Conservation (phyloP, 164 flowering plant species). For the Chimonanthus salicifolius region DNA sequence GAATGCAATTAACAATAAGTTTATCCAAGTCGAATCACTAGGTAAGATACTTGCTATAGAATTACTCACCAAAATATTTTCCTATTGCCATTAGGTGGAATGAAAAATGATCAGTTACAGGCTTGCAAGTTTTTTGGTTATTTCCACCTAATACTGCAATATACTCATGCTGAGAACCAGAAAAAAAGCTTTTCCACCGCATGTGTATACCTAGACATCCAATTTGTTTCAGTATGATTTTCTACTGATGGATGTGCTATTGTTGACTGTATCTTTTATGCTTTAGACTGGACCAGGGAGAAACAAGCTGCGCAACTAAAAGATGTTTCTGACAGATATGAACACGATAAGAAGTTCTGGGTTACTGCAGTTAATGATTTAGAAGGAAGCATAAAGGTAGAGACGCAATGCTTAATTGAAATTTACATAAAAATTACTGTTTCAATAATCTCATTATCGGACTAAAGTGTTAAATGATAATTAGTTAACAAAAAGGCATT, state of each 20-base stretch:
- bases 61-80: no score
- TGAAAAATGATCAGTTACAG: background rate
- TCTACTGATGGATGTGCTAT: background rate
- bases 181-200: no score
- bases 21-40: constrained; percentile 38
- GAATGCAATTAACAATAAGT: constrained; percentile 59
- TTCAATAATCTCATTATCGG: background rate
- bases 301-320: constrained; percentile 49
- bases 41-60: constrained; percentile 34
- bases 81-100: background rate
- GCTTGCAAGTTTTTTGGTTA: background rate
- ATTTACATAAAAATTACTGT: no score
- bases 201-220: background rate
- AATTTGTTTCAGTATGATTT: background rate
- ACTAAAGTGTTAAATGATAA: background rate
- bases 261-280: background rate
- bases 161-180: no score
- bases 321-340: constrained; percentile 49
- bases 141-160: background rate
- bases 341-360: constrained; percentile 56
- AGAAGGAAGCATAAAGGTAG: constrained; percentile 58
- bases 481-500: background rate
- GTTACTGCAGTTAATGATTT: constrained; percentile 36
- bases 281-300: constrained; percentile 52
- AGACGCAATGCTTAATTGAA: background rate